These are phyloP conservation scores for Pelagomonas calceolata DNA, from an alignment of 108 stramenopile genomes.

Conservation along the genomic window DNA sequence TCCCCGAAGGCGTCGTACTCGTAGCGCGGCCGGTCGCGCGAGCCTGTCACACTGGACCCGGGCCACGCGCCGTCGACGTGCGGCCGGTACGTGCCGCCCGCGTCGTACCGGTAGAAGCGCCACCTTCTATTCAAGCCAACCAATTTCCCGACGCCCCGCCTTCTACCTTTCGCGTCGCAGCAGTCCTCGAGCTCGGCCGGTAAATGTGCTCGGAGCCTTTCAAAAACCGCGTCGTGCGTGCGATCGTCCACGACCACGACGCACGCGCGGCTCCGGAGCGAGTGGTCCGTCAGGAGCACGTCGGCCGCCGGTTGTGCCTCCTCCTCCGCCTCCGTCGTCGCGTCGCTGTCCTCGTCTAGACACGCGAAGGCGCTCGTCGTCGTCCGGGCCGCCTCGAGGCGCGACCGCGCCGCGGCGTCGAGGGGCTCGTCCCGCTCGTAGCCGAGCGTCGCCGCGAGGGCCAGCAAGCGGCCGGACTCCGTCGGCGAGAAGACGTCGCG, in stretches of 20 bases:
- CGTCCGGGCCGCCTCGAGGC: conserved; percentile 11
- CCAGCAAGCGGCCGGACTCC: conserved; percentile 36
- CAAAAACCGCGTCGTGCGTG: conserved; percentile 20
- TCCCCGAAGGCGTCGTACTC: neutral
- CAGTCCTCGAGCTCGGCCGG: conserved; percentile 7
- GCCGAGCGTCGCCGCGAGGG: conserved; percentile 27
- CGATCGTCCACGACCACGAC: conserved; percentile 14
- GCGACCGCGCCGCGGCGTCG: conserved; percentile 15
- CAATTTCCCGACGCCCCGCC: neutral
- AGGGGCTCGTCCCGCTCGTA: conserved; percentile 46
- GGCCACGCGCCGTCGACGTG: conserved; percentile 63
- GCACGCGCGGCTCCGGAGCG: neutral
- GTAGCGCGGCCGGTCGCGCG: neutral
- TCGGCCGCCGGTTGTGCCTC: neutral
- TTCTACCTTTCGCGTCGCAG: conserved; percentile 3
- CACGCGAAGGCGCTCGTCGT: neutral
- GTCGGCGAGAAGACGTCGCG: conserved; percentile 31
- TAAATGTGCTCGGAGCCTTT: conserved; percentile 14
- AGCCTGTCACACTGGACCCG: conserved; percentile 19
- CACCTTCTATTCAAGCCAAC: conserved; percentile 46
- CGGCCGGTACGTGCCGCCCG: conserved; percentile 43
- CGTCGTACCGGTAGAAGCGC: conserved; percentile 47
- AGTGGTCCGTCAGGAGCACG: no score
- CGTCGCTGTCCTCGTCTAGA: neutral
- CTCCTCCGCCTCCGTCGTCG: neutral